Evolutionary conservation across 805 yeast genomes (phyloP).

Genomic region (Candida namnaoensis): DNA sequence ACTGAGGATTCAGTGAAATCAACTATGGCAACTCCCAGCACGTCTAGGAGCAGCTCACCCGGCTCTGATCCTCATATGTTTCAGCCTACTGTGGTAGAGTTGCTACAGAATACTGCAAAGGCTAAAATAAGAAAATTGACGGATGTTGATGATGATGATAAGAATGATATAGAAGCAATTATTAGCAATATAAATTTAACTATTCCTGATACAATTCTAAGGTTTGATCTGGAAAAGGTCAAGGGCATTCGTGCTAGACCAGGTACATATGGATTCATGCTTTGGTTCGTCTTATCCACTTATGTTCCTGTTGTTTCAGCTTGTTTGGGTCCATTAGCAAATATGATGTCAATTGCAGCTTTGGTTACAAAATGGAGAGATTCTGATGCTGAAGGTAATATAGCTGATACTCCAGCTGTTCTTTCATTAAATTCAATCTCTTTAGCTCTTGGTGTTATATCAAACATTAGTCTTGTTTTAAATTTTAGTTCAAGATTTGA

Average conservation of each 20-base stretch:
- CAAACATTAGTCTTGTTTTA: conserved; percentile 61
- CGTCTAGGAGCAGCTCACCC: no score
- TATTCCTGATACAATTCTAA: background rate
- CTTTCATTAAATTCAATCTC: conserved; percentile 54
- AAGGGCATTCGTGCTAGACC: background rate
- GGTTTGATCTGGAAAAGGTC: background rate
- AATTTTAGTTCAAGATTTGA: conserved; percentile 55
- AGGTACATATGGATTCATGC: conserved; percentile 7
- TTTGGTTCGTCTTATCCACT: conserved; percentile 61
- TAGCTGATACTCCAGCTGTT: conserved; percentile 32
- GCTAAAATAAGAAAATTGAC: no score
- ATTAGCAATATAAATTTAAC: background rate
- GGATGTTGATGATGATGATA: no score
- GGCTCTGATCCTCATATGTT: no score
- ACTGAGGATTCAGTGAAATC: no score
- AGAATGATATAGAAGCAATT: no score
- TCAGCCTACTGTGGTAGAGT: no score
- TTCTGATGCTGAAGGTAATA: conserved; percentile 14
- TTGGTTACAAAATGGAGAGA: conserved; percentile 61
- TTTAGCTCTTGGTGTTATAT: conserved; percentile 52
- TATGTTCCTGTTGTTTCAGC: conserved; percentile 72
- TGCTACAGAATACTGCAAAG: no score
- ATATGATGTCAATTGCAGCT: conserved; percentile 65
- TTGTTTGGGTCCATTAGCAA: conserved; percentile 72
- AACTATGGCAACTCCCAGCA: no score